Base-by-base conservation (phyloP, 129 eudicot genomes). In the Helichrysum umbraculigerum region DNA sequence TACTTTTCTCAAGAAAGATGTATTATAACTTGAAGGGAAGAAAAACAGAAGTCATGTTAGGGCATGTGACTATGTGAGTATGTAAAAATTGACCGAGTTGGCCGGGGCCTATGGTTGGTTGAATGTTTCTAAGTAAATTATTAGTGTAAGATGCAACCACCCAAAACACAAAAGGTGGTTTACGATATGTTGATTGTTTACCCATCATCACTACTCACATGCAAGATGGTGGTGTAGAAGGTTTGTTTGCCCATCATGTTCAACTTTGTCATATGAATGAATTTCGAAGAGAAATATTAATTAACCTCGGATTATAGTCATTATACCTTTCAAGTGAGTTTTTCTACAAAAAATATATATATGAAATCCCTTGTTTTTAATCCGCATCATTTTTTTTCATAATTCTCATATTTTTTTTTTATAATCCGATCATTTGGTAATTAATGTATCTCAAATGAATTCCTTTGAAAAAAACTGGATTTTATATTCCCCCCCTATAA, bases 131-230 rank as follows among this genome's bases (percentile, higher is more conserved):
- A 35, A 54, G 54, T 59, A 66, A 66, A 52, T 72, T 63, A 52
- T 72, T 63, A 47, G n/a, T 14, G 54, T 14, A 39, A 52, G 83
- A 79, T 72, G 78, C 58, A 79, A 64, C 78, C 25, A 79, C 83
- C 83, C 39, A 78, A 71, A 47, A 65, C 28, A 68, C 61, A 72
- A 79, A 72, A 79, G 60, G 68, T 79, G 68, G 73, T 71, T 79
- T 56, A 41, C 74, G 56, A 47, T 61, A 54, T 47, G 77, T 39
- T 64, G 22, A 61, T 79, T 21, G 82, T 72, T 58, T 37, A 60
- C 17, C 70, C 82, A 79, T 70, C 39, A 70, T 61, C 70, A 74
- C 21, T 51, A 51, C 44, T 62, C 77, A 79, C 82, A 79, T 79
- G 82, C 81, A 78, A 58, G 15, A 68, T 66, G 72, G 54, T n/a